Evolutionary conservation across 371 early-diverging fungal genomes (phyloP).

Genomic region (Cokeromyces recurvatus): DNA sequence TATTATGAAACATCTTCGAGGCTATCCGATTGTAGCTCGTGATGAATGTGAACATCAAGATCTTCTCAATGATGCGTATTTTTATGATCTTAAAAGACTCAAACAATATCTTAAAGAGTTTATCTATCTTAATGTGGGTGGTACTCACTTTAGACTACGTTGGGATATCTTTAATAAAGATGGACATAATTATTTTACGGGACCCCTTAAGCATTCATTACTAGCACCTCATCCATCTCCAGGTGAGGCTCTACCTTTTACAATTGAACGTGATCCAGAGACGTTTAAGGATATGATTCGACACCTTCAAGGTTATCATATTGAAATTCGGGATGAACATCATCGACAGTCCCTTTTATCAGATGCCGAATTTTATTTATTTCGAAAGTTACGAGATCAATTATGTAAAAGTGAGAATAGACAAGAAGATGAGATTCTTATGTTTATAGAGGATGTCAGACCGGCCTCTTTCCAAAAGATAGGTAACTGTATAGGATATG

Average conservation of each 20-base stretch:
- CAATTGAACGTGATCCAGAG: constrained; percentile 56
- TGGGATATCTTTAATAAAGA: constrained; percentile 36
- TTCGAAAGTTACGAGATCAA: constrained; percentile 48
- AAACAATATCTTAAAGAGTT: constrained; percentile 36
- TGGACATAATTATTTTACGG: constrained; percentile 24
- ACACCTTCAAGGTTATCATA: constrained; percentile 55
- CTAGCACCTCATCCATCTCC: constrained; percentile 15
- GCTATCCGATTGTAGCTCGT: constrained; percentile 47
- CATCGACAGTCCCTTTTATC: constrained; percentile 54
- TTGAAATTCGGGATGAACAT: constrained; percentile 49
- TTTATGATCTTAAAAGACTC: constrained; percentile 46
- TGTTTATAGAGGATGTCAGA: constrained; percentile 36
- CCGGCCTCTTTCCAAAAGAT: not conserved
- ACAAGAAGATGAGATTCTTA: constrained; percentile 23
- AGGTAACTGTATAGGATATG: not conserved
- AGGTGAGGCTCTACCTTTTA: constrained; percentile 32
- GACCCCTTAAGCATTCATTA: constrained; percentile 26
- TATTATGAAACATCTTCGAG: constrained; percentile 55
- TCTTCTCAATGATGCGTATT: constrained; percentile 47
- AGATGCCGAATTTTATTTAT: constrained; percentile 55
- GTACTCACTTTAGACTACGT: constrained; percentile 29
- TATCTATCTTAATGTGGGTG: constrained; percentile 39
- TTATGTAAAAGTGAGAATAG: constrained; percentile 27
- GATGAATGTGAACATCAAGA: constrained; percentile 46
- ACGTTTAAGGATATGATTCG: constrained; percentile 53